Evolutionary conservation across 2,329 filamentous ascomycete genomes (phyloP).

Genomic region (Colletotrichum cuscutae): DNA sequence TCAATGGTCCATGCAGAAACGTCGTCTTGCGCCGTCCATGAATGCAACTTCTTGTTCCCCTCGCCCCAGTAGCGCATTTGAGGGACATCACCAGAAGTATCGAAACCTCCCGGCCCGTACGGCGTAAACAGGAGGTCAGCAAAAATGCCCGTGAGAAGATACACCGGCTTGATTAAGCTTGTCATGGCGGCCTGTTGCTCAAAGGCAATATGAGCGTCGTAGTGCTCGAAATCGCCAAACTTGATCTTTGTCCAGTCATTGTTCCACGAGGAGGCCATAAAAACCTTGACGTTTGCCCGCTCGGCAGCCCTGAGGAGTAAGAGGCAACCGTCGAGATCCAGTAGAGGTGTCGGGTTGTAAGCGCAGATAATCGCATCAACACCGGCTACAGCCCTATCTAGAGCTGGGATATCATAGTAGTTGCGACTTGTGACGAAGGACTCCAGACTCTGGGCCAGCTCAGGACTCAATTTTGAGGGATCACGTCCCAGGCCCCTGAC

Average conservation of each 20-base stretch:
- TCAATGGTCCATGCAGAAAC: constrained; percentile 25
- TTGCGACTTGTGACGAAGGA: constrained; percentile 39
- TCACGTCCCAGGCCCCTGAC: constrained; percentile 47
- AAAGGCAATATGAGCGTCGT: constrained; percentile 48
- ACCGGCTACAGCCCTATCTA: constrained; percentile 44
- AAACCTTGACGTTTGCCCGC: constrained; percentile 45
- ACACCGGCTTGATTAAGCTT: constrained; percentile 42
- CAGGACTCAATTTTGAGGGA: constrained; percentile 41
- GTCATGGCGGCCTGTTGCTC: constrained; percentile 42
- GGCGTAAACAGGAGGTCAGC: constrained; percentile 40
- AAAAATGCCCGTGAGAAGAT: constrained; percentile 43
- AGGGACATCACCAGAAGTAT: background rate
- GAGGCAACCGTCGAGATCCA: constrained; percentile 46
- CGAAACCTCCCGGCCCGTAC: constrained; percentile 12
- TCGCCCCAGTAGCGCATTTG: constrained; percentile 16
- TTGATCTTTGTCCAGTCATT: constrained; percentile 43
- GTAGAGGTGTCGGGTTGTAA: constrained; percentile 38
- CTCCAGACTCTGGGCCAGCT: constrained; percentile 39
- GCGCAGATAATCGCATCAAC: constrained; percentile 49
- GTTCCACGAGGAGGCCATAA: constrained; percentile 45
- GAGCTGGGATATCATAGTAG: constrained; percentile 44
- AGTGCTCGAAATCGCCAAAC: constrained; percentile 44
- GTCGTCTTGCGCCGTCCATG: constrained; percentile 19
- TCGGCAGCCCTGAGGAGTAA: constrained; percentile 49
- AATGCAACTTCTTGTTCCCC: constrained; percentile 8